Percentiles rank a stretch among this genome's conserved stretches.
Conservation (phyloP, 306 rosid genomes). For the Vigna trinervia region DNA sequence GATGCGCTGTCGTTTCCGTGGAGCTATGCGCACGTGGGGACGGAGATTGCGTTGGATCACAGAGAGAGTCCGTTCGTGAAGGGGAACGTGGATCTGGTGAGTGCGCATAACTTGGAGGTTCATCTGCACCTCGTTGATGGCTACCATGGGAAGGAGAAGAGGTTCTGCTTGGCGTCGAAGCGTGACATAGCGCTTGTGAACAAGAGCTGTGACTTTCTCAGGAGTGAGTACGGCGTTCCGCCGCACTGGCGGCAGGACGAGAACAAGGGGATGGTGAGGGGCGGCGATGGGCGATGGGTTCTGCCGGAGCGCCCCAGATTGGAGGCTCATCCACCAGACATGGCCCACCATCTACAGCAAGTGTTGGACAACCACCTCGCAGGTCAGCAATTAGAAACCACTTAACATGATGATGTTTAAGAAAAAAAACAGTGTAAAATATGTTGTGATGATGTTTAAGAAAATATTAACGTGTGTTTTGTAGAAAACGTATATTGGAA, state of each 20-base stretch:
- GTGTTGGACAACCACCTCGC: constrained; percentile 36
- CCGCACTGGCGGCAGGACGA: constrained; percentile 76
- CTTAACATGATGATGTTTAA: background rate
- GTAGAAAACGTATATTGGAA: no score
- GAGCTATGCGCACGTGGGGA: constrained; percentile 82
- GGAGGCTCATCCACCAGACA: constrained; percentile 70
- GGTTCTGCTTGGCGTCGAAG: constrained; percentile 46
- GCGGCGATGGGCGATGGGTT: constrained; percentile 67
- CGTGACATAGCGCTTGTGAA: constrained; percentile 72
- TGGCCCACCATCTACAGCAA: constrained; percentile 53
- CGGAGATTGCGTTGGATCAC: constrained; percentile 61
- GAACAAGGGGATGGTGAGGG: constrained; percentile 74
- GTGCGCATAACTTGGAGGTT: constrained; percentile 73
- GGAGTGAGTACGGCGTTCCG: constrained; percentile 56
- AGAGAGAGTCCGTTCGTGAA: constrained; percentile 60
- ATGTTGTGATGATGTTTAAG: no score
- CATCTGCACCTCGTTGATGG: constrained; percentile 70
- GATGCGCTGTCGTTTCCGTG: constrained; percentile 67
- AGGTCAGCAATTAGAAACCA: constrained; percentile 20
- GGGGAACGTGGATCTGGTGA: constrained; percentile 49
- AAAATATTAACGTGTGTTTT: no score
- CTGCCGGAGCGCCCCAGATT: constrained; percentile 60
- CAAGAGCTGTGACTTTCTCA: constrained; percentile 60
- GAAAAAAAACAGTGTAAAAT: no score
- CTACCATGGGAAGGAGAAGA: constrained; percentile 54